These are phyloP conservation scores for Digitaria exilis DNA, from an alignment of 202 grass and related monocot species.

Conservation along the genomic window DNA sequence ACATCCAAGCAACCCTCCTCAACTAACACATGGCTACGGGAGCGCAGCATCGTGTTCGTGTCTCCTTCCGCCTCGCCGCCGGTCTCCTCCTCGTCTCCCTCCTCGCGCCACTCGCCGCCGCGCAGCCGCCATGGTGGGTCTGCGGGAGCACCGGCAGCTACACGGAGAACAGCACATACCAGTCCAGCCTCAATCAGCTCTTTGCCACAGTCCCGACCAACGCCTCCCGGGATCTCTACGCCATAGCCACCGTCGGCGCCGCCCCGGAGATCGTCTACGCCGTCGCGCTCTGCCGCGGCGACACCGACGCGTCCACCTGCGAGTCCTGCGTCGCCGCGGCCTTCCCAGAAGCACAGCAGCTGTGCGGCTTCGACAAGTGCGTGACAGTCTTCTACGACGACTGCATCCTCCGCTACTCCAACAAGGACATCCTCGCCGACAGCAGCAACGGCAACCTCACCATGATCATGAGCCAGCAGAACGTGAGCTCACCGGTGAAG, in stretches of 20 bases:
- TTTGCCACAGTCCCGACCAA: conserved; percentile 49
- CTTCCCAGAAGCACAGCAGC: conserved; percentile 46
- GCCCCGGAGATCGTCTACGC: conserved; percentile 45
- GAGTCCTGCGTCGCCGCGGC: conserved; percentile 33
- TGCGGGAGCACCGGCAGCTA: conserved; percentile 45
- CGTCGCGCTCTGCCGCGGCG: conserved; percentile 56
- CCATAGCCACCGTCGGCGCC: neutral
- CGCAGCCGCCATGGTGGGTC: conserved; percentile 1
- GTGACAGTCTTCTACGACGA: conserved; percentile 39
- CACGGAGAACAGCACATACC: conserved; percentile 49
- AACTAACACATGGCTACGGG: too few relatives aligned
- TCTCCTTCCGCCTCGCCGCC: neutral
- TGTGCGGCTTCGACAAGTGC: conserved; percentile 35
- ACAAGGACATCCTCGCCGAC: conserved; percentile 21
- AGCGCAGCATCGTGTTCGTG: neutral
- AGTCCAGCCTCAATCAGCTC: conserved; percentile 51
- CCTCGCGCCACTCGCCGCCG: neutral
- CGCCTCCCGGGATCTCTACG: conserved; percentile 35
- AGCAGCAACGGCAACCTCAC: neutral
- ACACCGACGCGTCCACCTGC: conserved; percentile 42
- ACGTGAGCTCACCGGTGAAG: conserved; percentile 15
- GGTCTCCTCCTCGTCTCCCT: neutral
- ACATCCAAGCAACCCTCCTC: too few relatives aligned
- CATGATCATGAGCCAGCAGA: neutral
- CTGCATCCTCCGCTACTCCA: conserved; percentile 53